Base-by-base conservation (phyloP, 345 rosid genomes). In the Populus alba region DNA sequence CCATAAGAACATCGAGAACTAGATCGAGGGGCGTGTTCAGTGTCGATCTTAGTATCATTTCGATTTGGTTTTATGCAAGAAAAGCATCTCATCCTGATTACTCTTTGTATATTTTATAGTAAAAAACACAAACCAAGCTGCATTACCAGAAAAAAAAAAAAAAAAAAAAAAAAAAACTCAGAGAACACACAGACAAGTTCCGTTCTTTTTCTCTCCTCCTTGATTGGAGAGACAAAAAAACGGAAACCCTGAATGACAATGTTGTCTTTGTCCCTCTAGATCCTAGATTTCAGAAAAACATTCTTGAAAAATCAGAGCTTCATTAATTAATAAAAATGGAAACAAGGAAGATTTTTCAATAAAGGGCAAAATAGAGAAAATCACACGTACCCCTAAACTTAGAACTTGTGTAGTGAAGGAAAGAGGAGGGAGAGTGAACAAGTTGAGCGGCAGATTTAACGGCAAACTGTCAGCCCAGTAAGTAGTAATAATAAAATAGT, bases 71-170 rank as follows among this genome's bases (percentile, higher is more conserved):
- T 85, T n/a, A 91, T 35, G 84, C 99, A 96, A 81, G 92, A 89
- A 80, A 94, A 96, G 84, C 98, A 96, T 81, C 91, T 86, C 99
- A 92, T 96, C 85, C 77, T 59, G 29, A 23, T 59, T 59, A 8
- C 25, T 18, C 39, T 7, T n/a, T 23, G 11, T 59, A n/a, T n/a
- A 59, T 23, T 9, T 59, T 59, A 45, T 12, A 10, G 13, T 3
- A n/a, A 10, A 10, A n/a, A 23, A n/a, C 63, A n/a, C 27, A n/a
- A 59, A 59, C 63, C 63, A 23, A 33, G 18, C 65, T 35, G 22
- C 65, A 72, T 53, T 22, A 59, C 38, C 38, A 35, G n/a, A 33
- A 66, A 31, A 35, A 61, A 45, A 75, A 75, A 8, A 0, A 33
- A 33, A 0, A 33, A 31, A 31, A 27, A 27, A 27, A 2, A 31